phyloP scores from a whole-genome alignment of 495 filamentous ascomycete genomes.

The Pseudevernia furfuracea region DNA sequence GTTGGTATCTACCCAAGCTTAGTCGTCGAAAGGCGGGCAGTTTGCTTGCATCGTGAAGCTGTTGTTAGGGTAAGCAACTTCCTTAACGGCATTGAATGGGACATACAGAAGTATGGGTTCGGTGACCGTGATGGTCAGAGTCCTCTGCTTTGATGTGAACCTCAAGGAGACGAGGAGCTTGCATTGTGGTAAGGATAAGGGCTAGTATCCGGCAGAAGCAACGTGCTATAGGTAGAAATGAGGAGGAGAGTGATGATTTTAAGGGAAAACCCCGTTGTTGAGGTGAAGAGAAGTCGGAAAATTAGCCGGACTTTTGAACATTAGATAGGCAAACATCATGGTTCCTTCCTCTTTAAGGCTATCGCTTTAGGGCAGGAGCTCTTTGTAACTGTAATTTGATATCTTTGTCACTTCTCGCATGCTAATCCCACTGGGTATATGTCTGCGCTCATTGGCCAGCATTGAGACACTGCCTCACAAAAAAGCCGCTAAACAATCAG shows the following conservation, averaged over 20 bases:
- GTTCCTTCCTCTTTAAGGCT: not conserved
- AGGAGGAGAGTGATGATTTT: not conserved
- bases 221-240: not conserved
- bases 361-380: not conserved
- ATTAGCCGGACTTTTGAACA: not conserved
- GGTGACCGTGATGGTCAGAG: conserved; percentile 8
- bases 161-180: conserved; percentile 12
- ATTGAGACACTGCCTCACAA: not conserved
- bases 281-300: not conserved
- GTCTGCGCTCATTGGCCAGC: not conserved
- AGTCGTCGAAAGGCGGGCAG: conserved; percentile 10
- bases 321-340: not conserved
- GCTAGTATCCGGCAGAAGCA: not conserved
- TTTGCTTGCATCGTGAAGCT: conserved; percentile 13
- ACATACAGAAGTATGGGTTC: conserved; percentile 18
- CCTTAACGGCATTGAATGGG: not conserved
- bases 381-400: not conserved
- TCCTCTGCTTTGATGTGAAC: conserved; percentile 7
- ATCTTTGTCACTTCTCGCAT: not conserved
- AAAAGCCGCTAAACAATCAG: not conserved
- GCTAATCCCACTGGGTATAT: not conserved
- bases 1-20: conserved; percentile 9
- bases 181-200: conserved; percentile 11
- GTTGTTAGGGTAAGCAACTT: not conserved
- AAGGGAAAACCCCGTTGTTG: not conserved